Conservation (phyloP, 208 protist genomes). For the Herpetomonas samuelpessoai region DNA sequence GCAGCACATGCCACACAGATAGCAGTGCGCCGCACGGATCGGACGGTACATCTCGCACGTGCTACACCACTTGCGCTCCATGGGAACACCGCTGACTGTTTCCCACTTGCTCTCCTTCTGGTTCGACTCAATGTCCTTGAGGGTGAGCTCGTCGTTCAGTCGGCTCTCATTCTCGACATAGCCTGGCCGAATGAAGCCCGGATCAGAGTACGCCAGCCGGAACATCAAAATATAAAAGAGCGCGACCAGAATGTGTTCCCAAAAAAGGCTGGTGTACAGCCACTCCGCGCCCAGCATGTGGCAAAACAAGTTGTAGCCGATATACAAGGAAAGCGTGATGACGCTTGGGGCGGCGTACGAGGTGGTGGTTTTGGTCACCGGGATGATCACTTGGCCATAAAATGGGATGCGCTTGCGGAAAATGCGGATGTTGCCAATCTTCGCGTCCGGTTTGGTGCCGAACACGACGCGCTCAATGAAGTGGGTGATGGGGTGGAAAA, state of each 20-base stretch:
- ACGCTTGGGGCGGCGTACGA: constrained; percentile 53
- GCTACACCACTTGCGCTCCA: constrained; percentile 91
- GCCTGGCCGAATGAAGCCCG: constrained; percentile 72
- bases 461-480: constrained; percentile 75
- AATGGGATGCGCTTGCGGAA: constrained; percentile 73
- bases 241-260: constrained; percentile 34
- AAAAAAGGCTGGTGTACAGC: constrained; percentile 21
- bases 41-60: constrained; percentile 87
- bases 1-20: constrained; percentile 84
- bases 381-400: constrained; percentile 54
- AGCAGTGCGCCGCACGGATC: constrained; percentile 86
- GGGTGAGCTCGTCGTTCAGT: constrained; percentile 30
- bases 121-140: constrained; percentile 68
- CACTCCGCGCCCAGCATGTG: constrained; percentile 31
- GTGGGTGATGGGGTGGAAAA: constrained; percentile 66
- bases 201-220: constrained; percentile 65
- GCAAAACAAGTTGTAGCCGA: constrained; percentile 31
- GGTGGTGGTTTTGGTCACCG: constrained; percentile 63
- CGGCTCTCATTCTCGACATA: constrained; percentile 38
- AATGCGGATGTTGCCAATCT: constrained; percentile 71
- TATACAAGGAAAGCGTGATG: constrained; percentile 25
- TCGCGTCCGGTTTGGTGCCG: constrained; percentile 53
- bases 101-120: constrained; percentile 72
- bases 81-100: constrained; percentile 53
- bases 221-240: constrained; percentile 47